Evolutionary conservation across 2,329 filamentous ascomycete genomes (phyloP).

Genomic region (Xylariaceae sp.): DNA sequence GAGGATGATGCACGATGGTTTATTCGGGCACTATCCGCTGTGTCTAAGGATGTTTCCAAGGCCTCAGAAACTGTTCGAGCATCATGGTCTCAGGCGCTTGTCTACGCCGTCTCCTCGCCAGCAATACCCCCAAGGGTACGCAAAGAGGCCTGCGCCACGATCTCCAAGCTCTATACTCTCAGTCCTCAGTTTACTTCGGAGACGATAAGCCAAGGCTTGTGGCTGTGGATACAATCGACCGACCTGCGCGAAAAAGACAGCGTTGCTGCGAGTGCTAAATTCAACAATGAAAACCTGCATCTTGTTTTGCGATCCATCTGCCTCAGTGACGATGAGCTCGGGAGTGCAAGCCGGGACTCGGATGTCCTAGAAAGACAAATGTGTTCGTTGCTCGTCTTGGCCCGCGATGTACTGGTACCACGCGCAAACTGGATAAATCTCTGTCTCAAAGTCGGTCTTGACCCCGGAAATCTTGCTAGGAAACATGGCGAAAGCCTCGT

Average conservation of each 20-base stretch:
- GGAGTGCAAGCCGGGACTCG: conserved; percentile 35
- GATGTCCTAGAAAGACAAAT: conserved; percentile 60
- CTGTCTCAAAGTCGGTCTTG: conserved; percentile 69
- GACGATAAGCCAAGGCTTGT: conserved; percentile 65
- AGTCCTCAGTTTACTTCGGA: conserved; percentile 50
- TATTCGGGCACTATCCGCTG: conserved; percentile 58
- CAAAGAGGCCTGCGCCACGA: conserved; percentile 50
- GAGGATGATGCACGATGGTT: conserved; percentile 77
- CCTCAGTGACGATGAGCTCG: conserved; percentile 43
- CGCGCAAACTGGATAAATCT: conserved; percentile 81
- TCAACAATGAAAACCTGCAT: conserved; percentile 57
- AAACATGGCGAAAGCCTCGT: conserved; percentile 59
- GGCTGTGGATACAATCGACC: conserved; percentile 67
- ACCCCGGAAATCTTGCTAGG: conserved; percentile 71
- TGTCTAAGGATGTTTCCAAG: conserved; percentile 47
- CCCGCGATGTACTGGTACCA: conserved; percentile 69
- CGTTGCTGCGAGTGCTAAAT: conserved; percentile 57
- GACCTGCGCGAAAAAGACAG: conserved; percentile 71
- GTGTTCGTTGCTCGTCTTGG: conserved; percentile 68
- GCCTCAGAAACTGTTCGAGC: conserved; percentile 44
- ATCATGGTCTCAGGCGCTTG: conserved; percentile 76
- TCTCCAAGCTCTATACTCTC: conserved; percentile 59
- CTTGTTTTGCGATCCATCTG: conserved; percentile 56
- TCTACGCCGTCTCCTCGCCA: conserved; percentile 67
- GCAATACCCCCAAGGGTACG: conserved; percentile 54